Base-by-base conservation (phyloP, 352 stramenopile genomes). In the Phytophthora fragariaefolia region DNA sequence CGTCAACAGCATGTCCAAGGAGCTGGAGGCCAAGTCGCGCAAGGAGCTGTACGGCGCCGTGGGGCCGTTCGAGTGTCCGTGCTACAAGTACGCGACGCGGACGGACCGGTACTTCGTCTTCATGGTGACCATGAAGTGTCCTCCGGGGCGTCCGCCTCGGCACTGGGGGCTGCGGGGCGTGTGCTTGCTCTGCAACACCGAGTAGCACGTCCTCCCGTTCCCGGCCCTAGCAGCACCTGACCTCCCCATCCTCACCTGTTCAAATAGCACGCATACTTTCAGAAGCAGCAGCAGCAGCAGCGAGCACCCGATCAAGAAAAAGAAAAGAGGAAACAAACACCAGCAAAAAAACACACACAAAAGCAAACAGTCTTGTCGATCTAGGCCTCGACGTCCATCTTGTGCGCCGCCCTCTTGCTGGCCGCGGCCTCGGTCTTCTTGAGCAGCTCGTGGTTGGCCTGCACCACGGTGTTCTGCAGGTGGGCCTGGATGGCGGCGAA, bases 31-130 rank as follows among this genome's bases (percentile, higher is more conserved):
- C 52, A 98, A 98, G 71, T 94, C 85, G 4, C 87, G 91, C 22
- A 98, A 97, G 54, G 93, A 98, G 69, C 79, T 97, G 4, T 98
- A 99, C 73, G 95, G 95, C 15, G 74, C 83, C 9, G 73, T 90
- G 3, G 95, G 95, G 1, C 91, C 95, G 1, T 99, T 98, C 67
- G 93, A 98, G 73, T 98, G 92, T 71, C 95, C 97, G 28, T 94
- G 97, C 58, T 99, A 99, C 90, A 99, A 98, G 85, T 99, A 99
- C 77, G 83, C 90, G 17, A 91, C 63, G 22, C 88, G 97, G 22
- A 99, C 93, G 34, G 97, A 99, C 63, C 87, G 92, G 17, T 98
- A 98, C 77, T 98, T 98, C 63, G 95, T 99, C 64, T 99, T 98
- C 58, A 98, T 97, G 79, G 95, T 98, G 46, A 96, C 85, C 24